Evolutionary conservation across 345 rosid species (phyloP), one percentile per base, ranked within the genome.

Genomic region (Acer campestre): DNA sequence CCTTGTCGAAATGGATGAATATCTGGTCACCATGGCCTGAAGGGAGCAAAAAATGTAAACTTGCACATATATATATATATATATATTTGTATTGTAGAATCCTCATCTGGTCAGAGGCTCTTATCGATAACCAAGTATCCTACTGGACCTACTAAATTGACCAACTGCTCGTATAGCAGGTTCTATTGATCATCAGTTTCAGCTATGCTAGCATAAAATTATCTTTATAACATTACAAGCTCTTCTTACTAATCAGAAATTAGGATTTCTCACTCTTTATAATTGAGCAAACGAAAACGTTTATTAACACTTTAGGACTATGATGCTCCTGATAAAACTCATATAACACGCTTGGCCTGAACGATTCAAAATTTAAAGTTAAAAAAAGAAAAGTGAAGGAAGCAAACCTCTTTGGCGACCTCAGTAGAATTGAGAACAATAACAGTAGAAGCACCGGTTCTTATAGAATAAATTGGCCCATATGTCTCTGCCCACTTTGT

Each of bases 1-100:
- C 62, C 95, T 87, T 6, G 94, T 82, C 55, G 97, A 93, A 55
- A 95, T 93, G 46, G 98, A 92, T 51, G 93, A 76, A 84, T 77
- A 89, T 82, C 94, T 84, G 18, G 94, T 84, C 64, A 92, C 97
- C 98, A 92, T 95, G 16, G 98, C 98, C 98, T 93, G 84, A 46
- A 80, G 84, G 61, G 44, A 63, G 65, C 29, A 42, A 42, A 42
- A 18, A 76, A 46, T 71, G 1, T 7, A 42, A 69, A 55, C 62
- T 7, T 51, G 18, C 4, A 35, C 20, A 14, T 35, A 31, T 29
- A 29, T 29, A 29, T 29, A 29, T 29, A 29, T 29, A 29, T 29
- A 2, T 29, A 31, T 27, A 31, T 53, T 20, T 53, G 29, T 31
- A 38, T 11, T 18, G 14, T 64, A 11, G 29, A 63, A 48, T 29